Evolutionary conservation across 2,329 filamentous ascomycete species (phyloP), one percentile per base, ranked within the genome.

Genomic region (Exserohilum rostratum): DNA sequence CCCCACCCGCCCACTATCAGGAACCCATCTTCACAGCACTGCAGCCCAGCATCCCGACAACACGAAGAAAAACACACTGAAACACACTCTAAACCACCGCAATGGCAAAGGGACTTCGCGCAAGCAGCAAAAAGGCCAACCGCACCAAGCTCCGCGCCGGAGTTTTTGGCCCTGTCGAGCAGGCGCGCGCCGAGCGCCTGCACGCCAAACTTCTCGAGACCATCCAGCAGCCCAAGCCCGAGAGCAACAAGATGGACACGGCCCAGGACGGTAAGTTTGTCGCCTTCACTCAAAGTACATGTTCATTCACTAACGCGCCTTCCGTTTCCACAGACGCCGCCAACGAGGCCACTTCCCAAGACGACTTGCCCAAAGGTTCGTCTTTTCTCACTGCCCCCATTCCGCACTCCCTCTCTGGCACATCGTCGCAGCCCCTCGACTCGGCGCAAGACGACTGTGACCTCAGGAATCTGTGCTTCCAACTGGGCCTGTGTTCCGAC

Each of bases 91-190:
- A n/a, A 45, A 47, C 61, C 53, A 17, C 47, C 72, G 83, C 51
- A 66, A 98, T 97, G 93, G 93, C 93, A 20, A 97, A 96, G 76
- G 90, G 90, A 73, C 82, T 90, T 57, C 85, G 93, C 74, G 85
- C 93, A 62, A 96, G 89, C 73, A 82, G 85, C 63, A 86, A 83
- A 68, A 97, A 97, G 81, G 83, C 83, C 69, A 97, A 97, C 81
- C 91, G 92, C 79, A 83, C 85, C 65, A 88, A 85, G 67, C 83
- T 96, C 62, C 93, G 93, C 76, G 82, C 85, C 62, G 87, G 86
- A 62, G 89, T 97, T 62, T 97, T 96, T 77, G 90, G 89, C 1
- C 93, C 93, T 13, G 87, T 87, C 50, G 91, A 93, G 75, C 80
- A 83, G 67, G 92, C 90, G 40, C 86, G 93, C 65, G 88, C 87